Base-by-base conservation (phyloP, 2,329 filamentous ascomycete species). In the Volutella citrinella region DNA sequence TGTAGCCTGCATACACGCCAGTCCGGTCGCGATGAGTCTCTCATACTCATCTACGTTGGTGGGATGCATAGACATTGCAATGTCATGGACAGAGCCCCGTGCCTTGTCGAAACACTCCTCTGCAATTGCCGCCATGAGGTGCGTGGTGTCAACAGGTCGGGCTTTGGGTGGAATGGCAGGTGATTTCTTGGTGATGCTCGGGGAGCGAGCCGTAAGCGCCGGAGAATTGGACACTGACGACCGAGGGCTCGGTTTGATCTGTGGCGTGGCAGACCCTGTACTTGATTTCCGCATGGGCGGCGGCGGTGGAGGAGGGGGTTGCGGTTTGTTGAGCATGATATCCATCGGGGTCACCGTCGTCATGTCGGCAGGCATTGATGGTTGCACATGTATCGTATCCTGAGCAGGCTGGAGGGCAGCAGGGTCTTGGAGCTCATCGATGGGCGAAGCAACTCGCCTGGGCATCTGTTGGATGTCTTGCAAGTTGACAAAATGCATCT, bases 61-160 rank as follows among this genome's bases (percentile, higher is more conserved):
- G 5, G 54, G 41, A 11, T 62, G 52, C n/a, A 59, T 38, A 11
- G 49, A 53, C 54, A 65, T 64, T 25, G 64, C 63, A 2, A 64
- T 57, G 33, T 73, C 61, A 34, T 74, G 68, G 32, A 74, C 68
- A 4, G 70, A 65, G 13, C 64, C 61, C 40, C 82, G 77, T 12
- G 86, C 86, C 33, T 79, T 80, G 17, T 66, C 65, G 32, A 90
- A 78, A 49, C 85, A 88, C 46, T 91, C 84, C 49, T 91, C 84
- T 4, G 84, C 84, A 11, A 88, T 69, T n/a, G 75, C 76, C 7
- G 87, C 67, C 37, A 90, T 67, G 8, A 89, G 64, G 3, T 80
- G 66, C 4, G 76, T 65, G 1, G 70, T 72, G 36, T 78, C 75
- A 8, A 69, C 56, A 8, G 69, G 66, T 5, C 63, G 56, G 7